Percentiles rank a stretch among this genome's conserved stretches.
phyloP scores from a whole-genome alignment of 2,329 filamentous ascomycete species.

The Tympanopsis confertula region DNA sequence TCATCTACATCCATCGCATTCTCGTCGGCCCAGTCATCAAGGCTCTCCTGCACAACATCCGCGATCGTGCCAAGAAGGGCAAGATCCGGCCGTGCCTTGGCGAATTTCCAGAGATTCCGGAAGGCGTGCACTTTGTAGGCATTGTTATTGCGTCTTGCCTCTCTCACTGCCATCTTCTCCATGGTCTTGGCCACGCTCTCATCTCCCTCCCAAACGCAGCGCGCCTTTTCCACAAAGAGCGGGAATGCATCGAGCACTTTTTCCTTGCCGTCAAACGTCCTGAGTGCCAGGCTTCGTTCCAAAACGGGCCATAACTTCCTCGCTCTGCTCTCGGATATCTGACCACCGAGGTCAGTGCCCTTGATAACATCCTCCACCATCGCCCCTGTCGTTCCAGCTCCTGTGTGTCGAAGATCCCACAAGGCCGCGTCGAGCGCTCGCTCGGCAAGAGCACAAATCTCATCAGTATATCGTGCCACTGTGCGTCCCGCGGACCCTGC shows the following conservation, averaged over 20 bases:
- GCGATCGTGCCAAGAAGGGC: constrained; percentile 59
- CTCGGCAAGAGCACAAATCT: constrained; percentile 63
- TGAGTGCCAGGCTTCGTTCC: constrained; percentile 71
- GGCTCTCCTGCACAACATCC: constrained; percentile 47
- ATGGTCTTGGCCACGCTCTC: constrained; percentile 45
- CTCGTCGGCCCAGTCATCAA: constrained; percentile 46
- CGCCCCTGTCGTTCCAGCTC: constrained; percentile 69
- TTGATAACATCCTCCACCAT: constrained; percentile 54
- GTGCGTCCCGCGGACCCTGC: constrained; percentile 67
- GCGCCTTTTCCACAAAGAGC: constrained; percentile 59
- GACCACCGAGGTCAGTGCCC: constrained; percentile 41
- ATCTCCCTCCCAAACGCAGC: constrained; percentile 42
- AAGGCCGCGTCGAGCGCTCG: constrained; percentile 65
- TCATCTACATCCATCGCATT: constrained; percentile 62
- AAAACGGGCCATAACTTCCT: constrained; percentile 68
- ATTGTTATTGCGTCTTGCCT: constrained; percentile 87
- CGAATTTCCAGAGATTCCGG: constrained; percentile 59
- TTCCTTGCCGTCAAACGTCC: constrained; percentile 90
- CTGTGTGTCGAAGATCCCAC: constrained; percentile 85
- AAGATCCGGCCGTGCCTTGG: constrained; percentile 54
- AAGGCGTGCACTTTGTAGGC: constrained; percentile 70
- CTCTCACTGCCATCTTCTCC: constrained; percentile 71
- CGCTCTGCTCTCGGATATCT: constrained; percentile 48
- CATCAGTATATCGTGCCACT: constrained; percentile 70
- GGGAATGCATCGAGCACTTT: constrained; percentile 70